Evolutionary conservation across 2,329 filamentous ascomycete genomes (phyloP).

Genomic region (Exophiala sp.): DNA sequence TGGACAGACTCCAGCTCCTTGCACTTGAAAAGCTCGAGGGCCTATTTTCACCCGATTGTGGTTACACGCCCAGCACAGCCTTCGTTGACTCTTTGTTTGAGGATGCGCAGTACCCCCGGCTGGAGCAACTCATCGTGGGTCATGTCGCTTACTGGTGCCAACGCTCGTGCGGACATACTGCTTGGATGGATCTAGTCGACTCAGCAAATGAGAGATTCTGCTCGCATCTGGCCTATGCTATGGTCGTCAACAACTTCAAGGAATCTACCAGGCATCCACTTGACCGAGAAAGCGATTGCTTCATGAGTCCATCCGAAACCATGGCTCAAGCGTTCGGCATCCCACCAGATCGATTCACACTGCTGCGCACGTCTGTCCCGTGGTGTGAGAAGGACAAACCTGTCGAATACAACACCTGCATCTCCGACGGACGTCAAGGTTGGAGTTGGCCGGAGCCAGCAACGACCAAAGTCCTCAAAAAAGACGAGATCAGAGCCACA

Average conservation of each 20-base stretch:
- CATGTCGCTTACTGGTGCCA: background rate
- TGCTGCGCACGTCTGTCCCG: too few relatives aligned
- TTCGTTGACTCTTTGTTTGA: conserved; percentile 1
- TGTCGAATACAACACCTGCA: too few relatives aligned
- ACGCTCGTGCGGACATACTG: background rate
- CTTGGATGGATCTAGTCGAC: background rate
- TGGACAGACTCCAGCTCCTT: conserved; percentile 1
- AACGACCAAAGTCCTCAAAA: background rate
- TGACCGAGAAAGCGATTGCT: background rate
- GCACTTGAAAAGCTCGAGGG: conserved; percentile 5
- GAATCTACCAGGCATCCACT: background rate
- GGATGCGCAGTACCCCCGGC: background rate
- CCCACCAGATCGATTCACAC: too few relatives aligned
- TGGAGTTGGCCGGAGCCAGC: background rate
- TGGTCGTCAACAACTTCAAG: background rate
- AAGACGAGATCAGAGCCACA: background rate
- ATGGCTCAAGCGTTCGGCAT: too few relatives aligned
- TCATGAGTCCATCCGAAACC: background rate
- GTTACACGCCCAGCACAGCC: conserved; percentile 2
- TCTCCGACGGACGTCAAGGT: too few relatives aligned
- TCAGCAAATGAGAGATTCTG: background rate
- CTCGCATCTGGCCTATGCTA: background rate
- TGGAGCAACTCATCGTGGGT: background rate
- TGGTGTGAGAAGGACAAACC: too few relatives aligned
- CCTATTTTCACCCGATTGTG: conserved; percentile 1